Percentiles rank a stretch among this genome's conserved stretches.
Evolutionary conservation across 179 eudicot species (phyloP).

Genomic region (Spinacia oleracea): DNA sequence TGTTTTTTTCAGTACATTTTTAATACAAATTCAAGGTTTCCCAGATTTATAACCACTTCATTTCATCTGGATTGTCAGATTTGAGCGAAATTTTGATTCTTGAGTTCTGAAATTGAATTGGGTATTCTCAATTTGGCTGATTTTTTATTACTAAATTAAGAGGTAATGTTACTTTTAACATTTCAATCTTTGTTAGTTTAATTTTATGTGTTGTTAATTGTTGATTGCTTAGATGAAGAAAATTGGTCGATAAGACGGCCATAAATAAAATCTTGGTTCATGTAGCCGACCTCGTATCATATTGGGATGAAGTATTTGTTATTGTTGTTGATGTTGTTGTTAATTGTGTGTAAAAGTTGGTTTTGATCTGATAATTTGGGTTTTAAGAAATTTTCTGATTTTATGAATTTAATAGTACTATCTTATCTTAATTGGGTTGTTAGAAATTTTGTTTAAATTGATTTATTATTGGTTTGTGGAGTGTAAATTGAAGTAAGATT

Average conservation of each 20-base stretch:
- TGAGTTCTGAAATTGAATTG: constrained; percentile 9
- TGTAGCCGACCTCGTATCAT: too few species aligned
- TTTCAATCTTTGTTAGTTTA: background rate
- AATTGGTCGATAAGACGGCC: too few species aligned
- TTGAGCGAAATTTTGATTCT: too few species aligned
- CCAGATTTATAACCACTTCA: too few species aligned
- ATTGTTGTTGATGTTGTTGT: background rate
- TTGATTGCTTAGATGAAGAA: background rate
- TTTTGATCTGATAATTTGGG: background rate
- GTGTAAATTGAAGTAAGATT: too few species aligned
- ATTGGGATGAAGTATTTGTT: background rate
- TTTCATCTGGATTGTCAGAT: background rate
- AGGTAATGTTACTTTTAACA: constrained; percentile 10
- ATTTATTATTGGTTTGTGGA: too few species aligned
- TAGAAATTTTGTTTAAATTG: too few species aligned
- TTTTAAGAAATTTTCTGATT: background rate
- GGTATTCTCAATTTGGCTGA: constrained; percentile 18
- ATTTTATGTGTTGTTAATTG: background rate
- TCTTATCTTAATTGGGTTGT: too few species aligned
- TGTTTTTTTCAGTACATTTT: background rate
- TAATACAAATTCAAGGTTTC: background rate
- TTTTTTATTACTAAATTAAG: background rate
- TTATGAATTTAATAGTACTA: background rate
- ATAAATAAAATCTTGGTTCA: too few species aligned
- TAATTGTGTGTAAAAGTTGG: background rate